A percentile compares a stretch with the other conserved stretches of the same genome.
Conservation (phyloP, 108 stramenopile species). For the Poteriospumella lacustris region DNA sequence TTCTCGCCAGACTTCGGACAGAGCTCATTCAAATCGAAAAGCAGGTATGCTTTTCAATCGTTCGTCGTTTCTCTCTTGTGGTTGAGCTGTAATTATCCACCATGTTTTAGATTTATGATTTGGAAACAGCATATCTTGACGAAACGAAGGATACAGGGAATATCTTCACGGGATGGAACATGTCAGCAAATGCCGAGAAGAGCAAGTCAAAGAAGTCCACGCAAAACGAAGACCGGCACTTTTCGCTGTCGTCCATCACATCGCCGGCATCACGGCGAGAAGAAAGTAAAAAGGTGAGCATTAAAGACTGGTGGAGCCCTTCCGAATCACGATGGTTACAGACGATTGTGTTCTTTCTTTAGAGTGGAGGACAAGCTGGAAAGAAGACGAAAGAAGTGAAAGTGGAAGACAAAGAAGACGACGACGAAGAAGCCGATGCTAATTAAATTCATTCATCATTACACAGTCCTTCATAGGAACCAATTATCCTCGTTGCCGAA, state of each 20-base stretch:
- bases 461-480: too few relatives aligned
- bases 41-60: neutral
- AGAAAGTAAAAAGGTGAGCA: slow-evolving; percentile 22
- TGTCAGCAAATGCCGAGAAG: neutral
- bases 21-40: neutral
- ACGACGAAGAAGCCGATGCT: too few relatives aligned
- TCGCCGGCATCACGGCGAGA: slow-evolving; percentile 20
- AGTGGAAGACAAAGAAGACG: too few relatives aligned
- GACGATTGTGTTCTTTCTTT: too few relatives aligned
- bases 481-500: too few relatives aligned
- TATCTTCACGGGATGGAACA: slow-evolving; percentile 22
- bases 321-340: too few relatives aligned
- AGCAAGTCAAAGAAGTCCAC: neutral
- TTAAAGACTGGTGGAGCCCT: too few relatives aligned
- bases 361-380: too few relatives aligned
- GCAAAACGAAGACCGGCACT: slow-evolving; percentile 21
- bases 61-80: neutral
- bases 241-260: slow-evolving; percentile 21
- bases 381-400: too few relatives aligned
- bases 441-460: too few relatives aligned
- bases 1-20: neutral
- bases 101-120: slow-evolving; percentile 20
- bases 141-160: slow-evolving; percentile 24
- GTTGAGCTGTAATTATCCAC: neutral
- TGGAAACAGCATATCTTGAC: slow-evolving; percentile 23